Evolutionary conservation across 2,329 filamentous ascomycete species (phyloP).

Genomic region (Leptographium lundbergii): DNA sequence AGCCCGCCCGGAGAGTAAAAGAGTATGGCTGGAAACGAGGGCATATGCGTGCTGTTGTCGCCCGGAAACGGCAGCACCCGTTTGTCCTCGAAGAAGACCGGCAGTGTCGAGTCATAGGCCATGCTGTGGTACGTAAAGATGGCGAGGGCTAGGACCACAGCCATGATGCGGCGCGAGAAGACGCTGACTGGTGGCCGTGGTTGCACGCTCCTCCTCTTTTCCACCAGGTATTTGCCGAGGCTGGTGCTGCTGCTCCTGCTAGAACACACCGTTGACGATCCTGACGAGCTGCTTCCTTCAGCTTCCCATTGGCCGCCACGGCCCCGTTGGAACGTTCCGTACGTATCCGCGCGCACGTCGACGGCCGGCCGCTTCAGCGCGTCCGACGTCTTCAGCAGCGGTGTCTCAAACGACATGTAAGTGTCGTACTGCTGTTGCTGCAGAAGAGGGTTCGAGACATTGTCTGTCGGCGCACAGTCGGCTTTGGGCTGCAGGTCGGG

Average conservation of each 20-base stretch:
- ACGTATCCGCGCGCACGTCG: constrained; percentile 64
- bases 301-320: neutral
- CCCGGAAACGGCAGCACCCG: constrained; percentile 27
- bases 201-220: neutral
- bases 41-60: constrained; percentile 14
- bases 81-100: constrained; percentile 83
- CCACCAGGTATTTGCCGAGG: constrained; percentile 9
- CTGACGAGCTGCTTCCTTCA: neutral
- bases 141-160: constrained; percentile 68
- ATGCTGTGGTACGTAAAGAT: constrained; percentile 94
- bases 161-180: constrained; percentile 51
- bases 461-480: neutral
- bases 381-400: constrained; percentile 62
- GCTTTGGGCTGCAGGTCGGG: constrained; percentile 53
- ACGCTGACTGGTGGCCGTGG: constrained; percentile 21
- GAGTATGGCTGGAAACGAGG: constrained; percentile 14
- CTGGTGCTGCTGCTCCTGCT: constrained; percentile 10
- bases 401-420: constrained; percentile 53
- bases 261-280: neutral
- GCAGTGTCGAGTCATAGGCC: constrained; percentile 84
- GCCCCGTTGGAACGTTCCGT: constrained; percentile 49
- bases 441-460: neutral
- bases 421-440: neutral
- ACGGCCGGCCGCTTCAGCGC: constrained; percentile 60
- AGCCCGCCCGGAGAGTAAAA: constrained; percentile 50